Percentiles rank a stretch among this genome's conserved stretches.
Evolutionary conservation across 179 eudicot genomes (phyloP).

Genomic region (Carnegiea gigantea): DNA sequence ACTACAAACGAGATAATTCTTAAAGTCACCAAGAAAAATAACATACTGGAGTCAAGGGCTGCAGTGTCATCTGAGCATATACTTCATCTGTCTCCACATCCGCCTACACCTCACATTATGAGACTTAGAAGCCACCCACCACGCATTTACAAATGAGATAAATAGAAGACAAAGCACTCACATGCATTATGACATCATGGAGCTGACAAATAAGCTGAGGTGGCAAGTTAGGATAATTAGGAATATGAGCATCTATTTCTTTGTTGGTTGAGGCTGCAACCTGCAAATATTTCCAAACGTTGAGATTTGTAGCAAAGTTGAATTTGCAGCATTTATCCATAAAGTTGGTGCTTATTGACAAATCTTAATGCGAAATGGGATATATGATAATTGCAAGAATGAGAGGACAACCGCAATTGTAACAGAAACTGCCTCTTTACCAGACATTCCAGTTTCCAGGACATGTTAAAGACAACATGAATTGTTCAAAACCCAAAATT

Average conservation of each 20-base stretch:
- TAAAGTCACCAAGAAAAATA: neutral
- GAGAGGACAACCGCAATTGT: neutral
- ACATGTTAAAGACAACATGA: no score
- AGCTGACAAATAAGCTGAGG: conserved; percentile 96
- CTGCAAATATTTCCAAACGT: conserved; percentile 31
- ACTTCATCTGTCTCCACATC: conserved; percentile 77
- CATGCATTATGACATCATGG: conserved; percentile 95
- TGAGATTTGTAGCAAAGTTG: neutral
- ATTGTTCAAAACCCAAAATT: neutral
- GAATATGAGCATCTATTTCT: conserved; percentile 82
- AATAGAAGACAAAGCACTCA: conserved; percentile 33
- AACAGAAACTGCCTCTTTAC: neutral
- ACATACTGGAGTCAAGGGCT: conserved; percentile 55
- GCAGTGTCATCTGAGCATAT: conserved; percentile 73
- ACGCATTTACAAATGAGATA: neutral
- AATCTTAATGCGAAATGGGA: neutral
- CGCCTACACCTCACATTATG: conserved; percentile 45
- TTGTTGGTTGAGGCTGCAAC: conserved; percentile 93
- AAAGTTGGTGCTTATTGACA: neutral
- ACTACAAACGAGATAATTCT: neutral
- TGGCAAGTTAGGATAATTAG: conserved; percentile 81
- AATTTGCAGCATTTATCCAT: neutral
- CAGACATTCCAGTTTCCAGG: neutral
- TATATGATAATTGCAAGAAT: neutral
- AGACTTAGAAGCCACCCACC: conserved; percentile 21